Conservation (phyloP, 2,329 filamentous ascomycete genomes). For the Cercospora zeae-maydis region DNA sequence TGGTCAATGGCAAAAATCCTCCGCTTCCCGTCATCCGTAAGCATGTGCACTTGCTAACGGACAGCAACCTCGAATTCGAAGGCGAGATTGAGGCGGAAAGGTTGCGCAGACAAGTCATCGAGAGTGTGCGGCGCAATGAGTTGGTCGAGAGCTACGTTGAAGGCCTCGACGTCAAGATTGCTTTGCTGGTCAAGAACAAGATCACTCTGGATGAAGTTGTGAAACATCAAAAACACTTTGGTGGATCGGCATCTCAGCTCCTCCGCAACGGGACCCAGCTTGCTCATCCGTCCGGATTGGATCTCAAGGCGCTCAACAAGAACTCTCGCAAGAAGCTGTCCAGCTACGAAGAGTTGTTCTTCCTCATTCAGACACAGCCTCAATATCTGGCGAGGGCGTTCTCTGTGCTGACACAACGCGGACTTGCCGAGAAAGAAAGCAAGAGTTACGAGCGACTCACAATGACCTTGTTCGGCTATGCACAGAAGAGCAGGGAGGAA, state of each 20-base stretch:
- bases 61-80: conserved; percentile 98
- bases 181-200: conserved; percentile 97
- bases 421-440: conserved; percentile 83
- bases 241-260: conserved; percentile 52
- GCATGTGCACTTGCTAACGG: conserved; percentile 94
- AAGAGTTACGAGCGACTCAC: conserved; percentile 90
- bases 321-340: conserved; percentile 92
- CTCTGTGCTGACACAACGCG: conserved; percentile 75
- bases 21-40: conserved; percentile 96
- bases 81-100: conserved; percentile 97
- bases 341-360: conserved; percentile 96
- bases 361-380: conserved; percentile 92
- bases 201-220: conserved; percentile 98
- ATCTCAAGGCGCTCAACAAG: conserved; percentile 96
- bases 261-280: conserved; percentile 32
- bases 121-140: conserved; percentile 96
- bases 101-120: conserved; percentile 90
- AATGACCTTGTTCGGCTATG: conserved; percentile 96
- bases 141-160: conserved; percentile 97
- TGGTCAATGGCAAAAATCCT: conserved; percentile 93
- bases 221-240: conserved; percentile 93
- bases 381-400: conserved; percentile 91
- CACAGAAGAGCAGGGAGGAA: conserved; percentile 93
- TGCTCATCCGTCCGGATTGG: conserved; percentile 71
- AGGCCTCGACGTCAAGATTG: conserved; percentile 98